These are phyloP conservation scores for Eleusine indica DNA, from an alignment of 176 grass and related monocot species.

Conservation along the genomic window DNA sequence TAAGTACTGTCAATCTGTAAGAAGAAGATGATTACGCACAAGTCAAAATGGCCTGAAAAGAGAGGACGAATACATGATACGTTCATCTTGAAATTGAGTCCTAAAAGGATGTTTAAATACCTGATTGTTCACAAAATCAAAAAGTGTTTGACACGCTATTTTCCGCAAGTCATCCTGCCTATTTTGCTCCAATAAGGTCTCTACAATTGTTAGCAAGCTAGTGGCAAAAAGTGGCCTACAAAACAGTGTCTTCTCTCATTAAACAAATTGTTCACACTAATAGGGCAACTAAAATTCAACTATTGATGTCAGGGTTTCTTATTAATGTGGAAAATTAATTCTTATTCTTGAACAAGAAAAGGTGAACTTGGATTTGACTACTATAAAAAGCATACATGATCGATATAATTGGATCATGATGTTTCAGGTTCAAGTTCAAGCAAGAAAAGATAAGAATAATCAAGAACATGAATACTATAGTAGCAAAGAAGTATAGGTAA, in stretches of 20 bases:
- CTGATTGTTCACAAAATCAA: slow-evolving; percentile 94
- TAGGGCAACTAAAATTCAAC: background rate
- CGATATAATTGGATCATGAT: too few relatives aligned
- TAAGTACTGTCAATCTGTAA: slow-evolving; percentile 80
- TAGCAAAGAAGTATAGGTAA: background rate
- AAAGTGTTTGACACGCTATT: slow-evolving; percentile 78
- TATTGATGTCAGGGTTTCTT: slow-evolving; percentile 1
- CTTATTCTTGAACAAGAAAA: too few relatives aligned
- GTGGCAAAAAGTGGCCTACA: slow-evolving; percentile 93
- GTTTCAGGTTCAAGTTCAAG: background rate
- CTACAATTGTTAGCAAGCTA: slow-evolving; percentile 81
- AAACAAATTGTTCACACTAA: background rate
- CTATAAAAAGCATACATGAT: too few relatives aligned
- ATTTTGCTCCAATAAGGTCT: slow-evolving; percentile 85
- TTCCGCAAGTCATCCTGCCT: slow-evolving; percentile 77
- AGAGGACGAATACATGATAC: slow-evolving; percentile 1
- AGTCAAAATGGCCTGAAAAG: slow-evolving; percentile 28
- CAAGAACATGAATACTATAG: too few relatives aligned
- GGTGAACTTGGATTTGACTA: too few relatives aligned
- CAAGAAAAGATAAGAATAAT: background rate
- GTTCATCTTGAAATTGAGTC: slow-evolving; percentile 15
- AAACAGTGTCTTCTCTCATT: slow-evolving; percentile 36
- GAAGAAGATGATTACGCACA: slow-evolving; percentile 13
- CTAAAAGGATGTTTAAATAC: slow-evolving; percentile 53
- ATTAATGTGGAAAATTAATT: too few relatives aligned